Evolutionary conservation across 2,329 filamentous ascomycete species (phyloP).

Genomic region (Diaporthe sp.): DNA sequence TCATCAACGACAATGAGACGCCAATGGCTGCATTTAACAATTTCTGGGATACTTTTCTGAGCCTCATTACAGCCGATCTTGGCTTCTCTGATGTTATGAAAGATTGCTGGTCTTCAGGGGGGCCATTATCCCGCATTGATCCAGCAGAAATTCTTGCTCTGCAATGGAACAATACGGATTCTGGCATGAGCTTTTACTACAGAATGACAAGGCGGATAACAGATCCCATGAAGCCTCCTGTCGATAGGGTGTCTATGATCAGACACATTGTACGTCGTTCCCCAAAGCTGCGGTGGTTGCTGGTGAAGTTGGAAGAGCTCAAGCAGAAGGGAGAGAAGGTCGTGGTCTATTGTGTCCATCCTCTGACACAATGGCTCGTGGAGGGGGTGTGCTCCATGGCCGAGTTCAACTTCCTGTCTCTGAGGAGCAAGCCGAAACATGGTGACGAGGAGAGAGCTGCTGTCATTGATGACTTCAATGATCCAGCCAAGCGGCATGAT

Average conservation of each 20-base stretch:
- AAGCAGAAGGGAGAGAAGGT: conserved; percentile 21
- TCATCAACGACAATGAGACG: conserved; percentile 6
- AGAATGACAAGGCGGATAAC: background rate
- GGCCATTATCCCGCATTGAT: no score
- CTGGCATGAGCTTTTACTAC: conserved; percentile 32
- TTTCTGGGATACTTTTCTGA: background rate
- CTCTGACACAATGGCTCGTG: conserved; percentile 23
- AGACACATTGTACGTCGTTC: background rate
- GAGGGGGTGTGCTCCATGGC: conserved; percentile 24
- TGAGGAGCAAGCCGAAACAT: conserved; percentile 8
- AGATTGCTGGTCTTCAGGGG: no score
- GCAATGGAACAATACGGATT: background rate
- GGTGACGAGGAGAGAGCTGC: background rate
- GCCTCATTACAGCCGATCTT: background rate
- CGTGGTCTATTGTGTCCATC: conserved; percentile 14
- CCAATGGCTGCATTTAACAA: background rate
- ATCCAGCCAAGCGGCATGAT: background rate
- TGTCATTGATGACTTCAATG: background rate
- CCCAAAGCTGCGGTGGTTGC: conserved; percentile 15
- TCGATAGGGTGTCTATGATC: background rate
- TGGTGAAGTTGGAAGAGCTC: background rate
- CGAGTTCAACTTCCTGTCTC: conserved; percentile 20
- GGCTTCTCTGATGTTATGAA: background rate
- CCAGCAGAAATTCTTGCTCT: no score
- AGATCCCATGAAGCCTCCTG: conserved; percentile 13